phyloP scores from a whole-genome alignment of 441 rosid genomes.

The Pelargonium myrrhifolium region DNA sequence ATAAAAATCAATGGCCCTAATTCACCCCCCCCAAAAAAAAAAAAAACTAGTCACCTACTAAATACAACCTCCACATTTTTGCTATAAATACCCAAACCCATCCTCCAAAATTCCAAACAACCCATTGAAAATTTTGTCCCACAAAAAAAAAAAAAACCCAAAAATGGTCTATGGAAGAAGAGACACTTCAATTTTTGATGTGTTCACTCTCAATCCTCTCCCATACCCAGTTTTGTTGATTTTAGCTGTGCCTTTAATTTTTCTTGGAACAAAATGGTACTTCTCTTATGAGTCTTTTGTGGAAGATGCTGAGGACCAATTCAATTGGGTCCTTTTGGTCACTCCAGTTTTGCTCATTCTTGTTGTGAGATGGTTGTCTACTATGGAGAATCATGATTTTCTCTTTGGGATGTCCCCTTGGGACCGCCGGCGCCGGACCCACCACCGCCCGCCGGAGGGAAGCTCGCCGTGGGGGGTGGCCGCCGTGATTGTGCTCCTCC shows the following conservation, averaged over 20 bases:
- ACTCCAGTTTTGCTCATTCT: slow-evolving; percentile 49
- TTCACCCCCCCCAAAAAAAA: too few species aligned
- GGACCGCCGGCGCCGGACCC: slow-evolving; percentile 33
- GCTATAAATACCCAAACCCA: too few species aligned
- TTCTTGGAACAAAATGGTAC: slow-evolving; percentile 59
- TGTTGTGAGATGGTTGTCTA: slow-evolving; percentile 55
- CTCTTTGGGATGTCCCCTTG: slow-evolving; percentile 39
- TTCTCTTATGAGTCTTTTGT: slow-evolving; percentile 48
- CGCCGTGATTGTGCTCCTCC: slow-evolving; percentile 59
- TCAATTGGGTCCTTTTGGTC: slow-evolving; percentile 52
- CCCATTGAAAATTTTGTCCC: too few species aligned
- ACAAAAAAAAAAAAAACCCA: too few species aligned
- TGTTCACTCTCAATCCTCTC: slow-evolving; percentile 56
- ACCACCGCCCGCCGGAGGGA: slow-evolving; percentile 46
- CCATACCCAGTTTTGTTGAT: slow-evolving; percentile 76
- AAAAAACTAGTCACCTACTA: too few species aligned
- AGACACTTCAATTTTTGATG: slow-evolving; percentile 45
- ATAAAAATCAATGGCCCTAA: too few species aligned
- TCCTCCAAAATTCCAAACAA: too few species aligned
- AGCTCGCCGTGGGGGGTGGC: slow-evolving; percentile 91
- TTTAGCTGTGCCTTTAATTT: slow-evolving; percentile 43
- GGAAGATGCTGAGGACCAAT: slow-evolving; percentile 44
- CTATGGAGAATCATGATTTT: slow-evolving; percentile 49
- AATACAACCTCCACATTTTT: too few species aligned
- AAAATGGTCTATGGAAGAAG: slow-evolving; percentile 38